Percentiles rank a stretch among this genome's conserved stretches.
phyloP scores from a whole-genome alignment of 345 rosid genomes.

The Zanthoxylum bungeanum region DNA sequence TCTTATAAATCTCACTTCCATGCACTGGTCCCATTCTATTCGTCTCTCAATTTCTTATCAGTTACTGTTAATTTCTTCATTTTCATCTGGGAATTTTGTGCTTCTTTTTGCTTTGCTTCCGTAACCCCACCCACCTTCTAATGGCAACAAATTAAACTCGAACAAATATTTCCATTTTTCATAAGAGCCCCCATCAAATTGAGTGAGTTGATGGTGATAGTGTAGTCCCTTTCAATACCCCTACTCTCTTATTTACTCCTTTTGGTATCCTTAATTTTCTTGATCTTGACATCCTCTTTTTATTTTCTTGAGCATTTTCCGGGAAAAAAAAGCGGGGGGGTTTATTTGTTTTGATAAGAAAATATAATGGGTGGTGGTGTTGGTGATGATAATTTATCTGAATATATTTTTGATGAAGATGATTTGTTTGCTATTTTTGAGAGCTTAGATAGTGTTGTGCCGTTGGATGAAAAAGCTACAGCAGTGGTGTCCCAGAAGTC shows the following conservation, averaged over 20 bases:
- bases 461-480: constrained; percentile 27
- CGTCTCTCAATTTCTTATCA: background rate
- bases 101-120: no score
- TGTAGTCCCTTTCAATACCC: constrained; percentile 51
- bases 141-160: constrained; percentile 7
- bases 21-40: background rate
- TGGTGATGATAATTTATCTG: constrained; percentile 29
- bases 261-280: constrained; percentile 26
- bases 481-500: constrained; percentile 33
- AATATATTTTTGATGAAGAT: constrained; percentile 53
- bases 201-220: constrained; percentile 54
- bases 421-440: constrained; percentile 78
- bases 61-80: background rate
- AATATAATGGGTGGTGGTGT: background rate
- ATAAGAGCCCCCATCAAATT: background rate
- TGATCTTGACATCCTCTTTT: constrained; percentile 24
- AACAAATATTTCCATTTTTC: background rate
- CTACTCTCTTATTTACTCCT: constrained; percentile 41
- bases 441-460: constrained; percentile 56
- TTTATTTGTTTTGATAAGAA: constrained; percentile 12
- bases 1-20: constrained; percentile 6
- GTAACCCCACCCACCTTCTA: no score
- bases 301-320: background rate
- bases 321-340: constrained; percentile 4
- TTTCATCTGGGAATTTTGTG: constrained; percentile 15